Evolutionary conservation across 208 protist species (phyloP).

Genomic region (Giardia duodenalis): DNA sequence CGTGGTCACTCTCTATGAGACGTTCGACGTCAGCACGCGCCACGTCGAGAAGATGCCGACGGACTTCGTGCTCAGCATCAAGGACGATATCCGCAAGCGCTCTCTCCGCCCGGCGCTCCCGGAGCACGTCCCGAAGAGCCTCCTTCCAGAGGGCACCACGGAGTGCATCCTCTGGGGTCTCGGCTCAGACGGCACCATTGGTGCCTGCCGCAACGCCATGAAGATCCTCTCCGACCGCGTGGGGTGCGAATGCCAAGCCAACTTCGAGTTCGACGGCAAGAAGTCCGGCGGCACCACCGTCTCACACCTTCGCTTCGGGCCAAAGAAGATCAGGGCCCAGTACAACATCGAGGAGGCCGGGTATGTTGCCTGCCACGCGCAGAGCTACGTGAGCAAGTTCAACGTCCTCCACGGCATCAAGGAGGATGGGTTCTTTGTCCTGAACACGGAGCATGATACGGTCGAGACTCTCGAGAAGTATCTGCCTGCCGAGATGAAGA

Average conservation of each 20-base stretch:
- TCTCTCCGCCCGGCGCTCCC: background rate
- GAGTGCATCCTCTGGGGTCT: conserved; percentile 51
- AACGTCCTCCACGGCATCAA: background rate
- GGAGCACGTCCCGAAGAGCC: background rate
- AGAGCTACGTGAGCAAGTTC: conserved; percentile 46
- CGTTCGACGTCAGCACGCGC: conserved; percentile 39
- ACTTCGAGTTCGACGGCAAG: conserved; percentile 57
- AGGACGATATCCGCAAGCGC: conserved; percentile 53
- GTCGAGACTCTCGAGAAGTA: conserved; percentile 36
- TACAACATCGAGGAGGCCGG: conserved; percentile 53
- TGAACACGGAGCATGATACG: conserved; percentile 36
- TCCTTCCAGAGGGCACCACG: background rate
- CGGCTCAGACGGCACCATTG: conserved; percentile 58
- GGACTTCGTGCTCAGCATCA: conserved; percentile 55
- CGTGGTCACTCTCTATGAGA: conserved; percentile 53
- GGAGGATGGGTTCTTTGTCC: background rate
- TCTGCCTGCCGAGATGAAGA: conserved; percentile 48
- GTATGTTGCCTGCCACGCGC: conserved; percentile 53
- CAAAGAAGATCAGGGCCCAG: conserved; percentile 42
- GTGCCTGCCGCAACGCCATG: conserved; percentile 56
- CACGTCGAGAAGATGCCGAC: conserved; percentile 13
- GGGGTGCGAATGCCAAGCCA: conserved; percentile 47
- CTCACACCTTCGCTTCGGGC: conserved; percentile 54
- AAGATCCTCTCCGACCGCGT: conserved; percentile 51
- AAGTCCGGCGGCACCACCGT: conserved; percentile 54